Evolutionary conservation across 2,329 filamentous ascomycete species (phyloP), one percentile per base, ranked within the genome.

Genomic region (Fusarium verticillioides): DNA sequence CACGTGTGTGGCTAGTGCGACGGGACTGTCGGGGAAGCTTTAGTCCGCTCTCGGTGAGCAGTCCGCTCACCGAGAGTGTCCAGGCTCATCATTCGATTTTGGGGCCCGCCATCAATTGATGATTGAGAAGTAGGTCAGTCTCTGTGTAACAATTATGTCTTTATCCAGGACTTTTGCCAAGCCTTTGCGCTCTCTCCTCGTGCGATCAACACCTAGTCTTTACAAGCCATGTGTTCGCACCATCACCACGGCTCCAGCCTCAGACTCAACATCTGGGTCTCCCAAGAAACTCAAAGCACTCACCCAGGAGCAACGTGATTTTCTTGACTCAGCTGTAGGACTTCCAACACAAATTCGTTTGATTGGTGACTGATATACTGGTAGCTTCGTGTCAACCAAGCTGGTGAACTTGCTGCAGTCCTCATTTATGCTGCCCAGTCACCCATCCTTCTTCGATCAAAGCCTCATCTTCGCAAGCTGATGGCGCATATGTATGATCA

Each of bases 401-500:
- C 96, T 30, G 96, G 96, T 80, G 96, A 99, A 84, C 90, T 99
- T n/a, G 96, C 96, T 61, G 96, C 96, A 36, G 96, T 94, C 32
- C 90, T 97, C 63, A 99, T 99, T 82, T 99, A 98, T 85, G 91
- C 90, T 3, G 92, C 94, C 4, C 96, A 99, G 82, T 96, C 91
- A 2, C 94, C 95, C 2, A 89, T 92, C n/a, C 85, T 98, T 59
- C 87, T 94, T 63, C 89, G 90, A 74, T 89, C 92, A 9, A 92
- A 98, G 81, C 96, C 96, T 2, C 93, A 97, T 80, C 91, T 99
- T 23, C 92, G 94, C 11, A 93, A 94, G 1, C 85, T 98, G 37
- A 97, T 99, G 94, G 90, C 92, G 77, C 96, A 98, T 87, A 99
- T 99, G 96, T 95, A 97, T 86, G 94, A 96, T 78, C 96, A 99